A percentile compares a stretch with the other conserved stretches of the same genome.
These are phyloP conservation scores for Cystobasidiopsis lactophilus DNA, from an alignment of 768 basidiomycete genomes.

Conservation along the genomic window DNA sequence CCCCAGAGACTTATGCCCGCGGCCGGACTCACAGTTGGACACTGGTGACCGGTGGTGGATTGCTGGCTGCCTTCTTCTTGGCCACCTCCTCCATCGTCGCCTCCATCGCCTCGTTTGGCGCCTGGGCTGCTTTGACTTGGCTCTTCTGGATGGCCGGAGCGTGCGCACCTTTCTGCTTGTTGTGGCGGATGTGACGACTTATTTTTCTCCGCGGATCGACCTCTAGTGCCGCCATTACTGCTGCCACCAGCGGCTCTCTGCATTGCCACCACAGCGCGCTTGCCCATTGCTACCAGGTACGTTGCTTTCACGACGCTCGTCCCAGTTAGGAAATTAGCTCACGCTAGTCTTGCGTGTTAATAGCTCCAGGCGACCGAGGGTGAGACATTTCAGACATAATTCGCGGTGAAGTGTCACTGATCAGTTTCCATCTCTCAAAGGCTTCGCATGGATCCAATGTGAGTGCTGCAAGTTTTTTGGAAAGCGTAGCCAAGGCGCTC, in stretches of 20 bases:
- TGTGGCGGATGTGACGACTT: too few species aligned
- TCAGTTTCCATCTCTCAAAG: too few species aligned
- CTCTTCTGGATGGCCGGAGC: conserved; percentile 20
- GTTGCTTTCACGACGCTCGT: background rate
- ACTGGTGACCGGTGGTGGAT: conserved; percentile 4
- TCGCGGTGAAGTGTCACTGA: too few species aligned
- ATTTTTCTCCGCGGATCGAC: too few species aligned
- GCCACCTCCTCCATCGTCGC: conserved; percentile 17
- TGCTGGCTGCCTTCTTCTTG: conserved; percentile 11
- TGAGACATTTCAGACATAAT: too few species aligned
- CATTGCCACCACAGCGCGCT: conserved; percentile 2
- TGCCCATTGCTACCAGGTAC: background rate
- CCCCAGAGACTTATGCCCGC: conserved; percentile 2
- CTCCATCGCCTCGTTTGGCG: conserved; percentile 16
- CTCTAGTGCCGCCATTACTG: conserved; percentile 14
- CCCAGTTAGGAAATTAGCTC: background rate
- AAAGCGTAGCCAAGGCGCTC: too few species aligned
- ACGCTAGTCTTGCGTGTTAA: too few species aligned
- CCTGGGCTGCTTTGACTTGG: conserved; percentile 18
- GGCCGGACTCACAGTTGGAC: conserved; percentile 1
- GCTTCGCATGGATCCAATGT: background rate
- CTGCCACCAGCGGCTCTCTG: conserved; percentile 6
- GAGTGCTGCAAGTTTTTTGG: background rate
- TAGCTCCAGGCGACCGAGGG: too few species aligned
- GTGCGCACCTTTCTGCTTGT: too few species aligned